Base-by-base conservation (phyloP, 208 protist genomes). In the Leishmania aethiopica region DNA sequence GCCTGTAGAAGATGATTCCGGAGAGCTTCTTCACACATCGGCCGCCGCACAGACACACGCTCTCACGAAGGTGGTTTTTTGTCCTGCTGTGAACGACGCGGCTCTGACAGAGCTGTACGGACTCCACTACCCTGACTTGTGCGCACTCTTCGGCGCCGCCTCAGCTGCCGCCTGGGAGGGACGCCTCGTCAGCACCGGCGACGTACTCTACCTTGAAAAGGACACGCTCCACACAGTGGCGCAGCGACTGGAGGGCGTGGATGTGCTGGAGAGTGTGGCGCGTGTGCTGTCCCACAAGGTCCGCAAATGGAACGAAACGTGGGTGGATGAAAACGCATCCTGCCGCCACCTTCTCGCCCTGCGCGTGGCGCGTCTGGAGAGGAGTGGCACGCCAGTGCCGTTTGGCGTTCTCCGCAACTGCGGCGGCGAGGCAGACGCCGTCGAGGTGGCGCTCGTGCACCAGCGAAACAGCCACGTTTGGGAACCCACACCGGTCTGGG, bases 161-260 rank as follows among this genome's bases (percentile, higher is more conserved):
- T 81, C 79, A 25, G 86, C 86, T 11, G 42, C 59, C 10, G 60
- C 81, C 35, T 85, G 95, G 72, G 70, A 94, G 71, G 91, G 89
- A 0, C 79, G 85, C 55, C 74, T 95, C n/a, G 82, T 97, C n/a
- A 86, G 86, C 70, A 85, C 89, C 35, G 91, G 91, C n/a, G 91
- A 95, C 66, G 86, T 95, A 69, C 72, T 95, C 55, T 84, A 64
- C 2, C 35, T 97, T 11, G 79, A 82, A 0, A 59, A 74, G 17
- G 71, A 55, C 28, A 74, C 62, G 59, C 87, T 86, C n/a, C 77
- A 78, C 64, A 62, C 2, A 15, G 77, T 64, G 66, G 81, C 79
- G 1, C 53, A 75, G 13, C 69, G 66, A 53, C 62, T 88, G 19
- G 89, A 87, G 28, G 89, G 86, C 71, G 76, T 90, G 1, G 89